Base-by-base conservation (phyloP, 2,329 filamentous ascomycete genomes). In the Lojkania enalia region DNA sequence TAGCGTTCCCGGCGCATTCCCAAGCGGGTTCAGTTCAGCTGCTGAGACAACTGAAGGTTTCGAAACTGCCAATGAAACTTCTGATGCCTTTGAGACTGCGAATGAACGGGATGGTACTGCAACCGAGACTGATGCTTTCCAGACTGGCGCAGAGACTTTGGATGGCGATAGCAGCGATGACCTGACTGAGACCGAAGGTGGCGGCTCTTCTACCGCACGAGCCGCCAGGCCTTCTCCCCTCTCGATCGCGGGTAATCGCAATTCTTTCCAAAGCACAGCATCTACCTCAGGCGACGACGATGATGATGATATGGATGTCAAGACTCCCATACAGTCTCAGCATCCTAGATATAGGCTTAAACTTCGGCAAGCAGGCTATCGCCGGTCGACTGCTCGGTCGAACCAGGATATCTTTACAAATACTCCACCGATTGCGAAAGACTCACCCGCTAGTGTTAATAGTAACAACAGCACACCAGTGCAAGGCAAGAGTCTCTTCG, bases 71-170 rank as follows among this genome's bases (percentile, higher is more conserved):
- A 89, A 89, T 48, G 90, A 96, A 63, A 74, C 71, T 31, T 76
- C 76, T 20, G 82, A 84, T 64, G 79, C 77, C 30, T 87, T 87
- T 49, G 84, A 87, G 64, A 87, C 85, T 32, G 85, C 85, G 18
- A 88, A 95, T 60, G 92, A 96, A 70, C 83, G 84, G 20, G 81
- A 81, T 20, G 70, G 62, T 43, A 79, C 75, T 5, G 81, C 77
- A 11, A 96, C 90, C 0, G 91, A 95, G 71, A 95, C 90, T 9
- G 92, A 97, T 57, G 90, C 90, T 52, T 97, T 97, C 81, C 88
- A 95, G 67, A 96, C 92, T 3, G 90, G 88, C n/a, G 82, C 84
- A 13, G 94, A 97, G 64, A 83, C 77, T 49, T 72, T 84, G 52
- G 77, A 76, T 42, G 78, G 78, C 58, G 87, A 89, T 13, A 90